Conservation (phyloP, 2,329 filamentous ascomycete species). For the Penicillium hesseltinei region DNA sequence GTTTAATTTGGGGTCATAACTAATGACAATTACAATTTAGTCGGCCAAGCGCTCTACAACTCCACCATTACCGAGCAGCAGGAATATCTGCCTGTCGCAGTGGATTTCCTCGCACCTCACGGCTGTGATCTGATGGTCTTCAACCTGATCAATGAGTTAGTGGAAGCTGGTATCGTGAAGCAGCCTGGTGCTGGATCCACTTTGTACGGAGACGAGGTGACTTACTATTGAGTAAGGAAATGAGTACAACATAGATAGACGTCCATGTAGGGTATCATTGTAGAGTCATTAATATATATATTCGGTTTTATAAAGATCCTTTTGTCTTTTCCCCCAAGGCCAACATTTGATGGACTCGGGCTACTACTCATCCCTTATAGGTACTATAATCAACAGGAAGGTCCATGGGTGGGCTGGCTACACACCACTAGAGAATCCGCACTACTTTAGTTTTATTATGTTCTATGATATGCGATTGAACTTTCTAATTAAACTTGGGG, state of each 20-base stretch:
- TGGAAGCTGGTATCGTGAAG: not conserved
- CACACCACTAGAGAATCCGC: too few relatives aligned
- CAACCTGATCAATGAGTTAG: conserved; percentile 53
- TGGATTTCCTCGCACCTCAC: conserved; percentile 57
- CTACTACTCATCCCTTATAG: too few relatives aligned
- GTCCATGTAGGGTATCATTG: not conserved
- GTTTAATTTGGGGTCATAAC: not conserved
- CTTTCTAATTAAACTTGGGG: too few relatives aligned
- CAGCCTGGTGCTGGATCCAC: not conserved
- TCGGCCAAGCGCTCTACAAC: conserved; percentile 37
- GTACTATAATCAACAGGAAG: too few relatives aligned
- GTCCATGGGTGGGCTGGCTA: too few relatives aligned
- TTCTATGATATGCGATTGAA: too few relatives aligned
- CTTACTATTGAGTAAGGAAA: not conserved
- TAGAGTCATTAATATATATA: not conserved
- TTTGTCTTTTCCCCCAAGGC: not conserved
- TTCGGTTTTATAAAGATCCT: not conserved
- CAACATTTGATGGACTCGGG: not conserved
- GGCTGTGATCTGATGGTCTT: conserved; percentile 62
- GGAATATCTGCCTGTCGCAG: conserved; percentile 57
- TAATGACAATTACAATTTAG: not conserved
- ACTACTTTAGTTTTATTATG: too few relatives aligned
- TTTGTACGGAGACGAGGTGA: not conserved
- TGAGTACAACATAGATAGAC: too few relatives aligned
- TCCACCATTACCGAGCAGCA: conserved; percentile 41